These are phyloP conservation scores for Globisporangium solare DNA, from an alignment of 352 stramenopile species.

Conservation along the genomic window DNA sequence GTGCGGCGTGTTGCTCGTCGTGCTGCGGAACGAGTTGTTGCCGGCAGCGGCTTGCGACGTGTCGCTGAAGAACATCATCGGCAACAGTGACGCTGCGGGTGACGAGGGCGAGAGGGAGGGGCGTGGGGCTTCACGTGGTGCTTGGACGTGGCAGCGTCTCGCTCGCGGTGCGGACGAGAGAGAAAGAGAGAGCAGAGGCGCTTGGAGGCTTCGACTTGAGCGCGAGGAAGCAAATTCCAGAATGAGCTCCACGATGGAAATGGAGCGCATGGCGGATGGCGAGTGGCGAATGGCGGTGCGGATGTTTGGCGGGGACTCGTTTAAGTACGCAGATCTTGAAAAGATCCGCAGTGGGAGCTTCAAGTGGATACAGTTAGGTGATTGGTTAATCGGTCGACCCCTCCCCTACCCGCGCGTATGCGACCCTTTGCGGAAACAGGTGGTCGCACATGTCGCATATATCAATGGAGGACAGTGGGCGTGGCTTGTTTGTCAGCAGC, in stretches of 20 bases:
- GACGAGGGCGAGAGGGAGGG: neutral
- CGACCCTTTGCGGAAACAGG: neutral
- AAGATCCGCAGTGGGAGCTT: conserved; percentile 1
- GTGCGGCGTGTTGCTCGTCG: neutral
- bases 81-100: conserved; percentile 1
- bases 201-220: conserved; percentile 7
- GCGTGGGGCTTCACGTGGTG: conserved; percentile 1
- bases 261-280: neutral
- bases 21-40: conserved; percentile 1
- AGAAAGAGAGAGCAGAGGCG: neutral
- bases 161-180: too few species aligned
- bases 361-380: neutral
- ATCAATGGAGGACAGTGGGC: neutral
- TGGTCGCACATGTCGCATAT: conserved; percentile 13
- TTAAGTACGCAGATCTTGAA: conserved; percentile 7
- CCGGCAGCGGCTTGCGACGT: conserved; percentile 9
- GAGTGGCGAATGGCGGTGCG: neutral
- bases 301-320: neutral
- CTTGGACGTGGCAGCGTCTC: conserved; percentile 4
- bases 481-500: neutral
- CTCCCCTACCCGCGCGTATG: neutral
- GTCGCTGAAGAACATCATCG: conserved; percentile 12
- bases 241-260: conserved; percentile 7
- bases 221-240: conserved; percentile 14
- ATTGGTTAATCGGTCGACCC: conserved; percentile 10